Evolutionary conservation across 2,329 filamentous ascomycete genomes (phyloP).

Genomic region (Colletotrichum liaoningense): DNA sequence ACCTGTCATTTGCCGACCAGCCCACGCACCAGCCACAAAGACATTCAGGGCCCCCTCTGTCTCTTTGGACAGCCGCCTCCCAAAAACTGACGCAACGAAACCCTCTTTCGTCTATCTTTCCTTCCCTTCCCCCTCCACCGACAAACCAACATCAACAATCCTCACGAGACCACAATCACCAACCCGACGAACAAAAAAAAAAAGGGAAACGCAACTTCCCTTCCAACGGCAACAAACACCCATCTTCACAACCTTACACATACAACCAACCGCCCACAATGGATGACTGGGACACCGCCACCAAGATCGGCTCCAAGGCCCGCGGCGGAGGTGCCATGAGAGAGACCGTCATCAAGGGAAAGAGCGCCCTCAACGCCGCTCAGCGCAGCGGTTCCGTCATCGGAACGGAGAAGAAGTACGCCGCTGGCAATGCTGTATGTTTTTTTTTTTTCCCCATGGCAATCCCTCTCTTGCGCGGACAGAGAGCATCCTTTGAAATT

Average conservation of each 20-base stretch:
- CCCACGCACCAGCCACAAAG: conserved; percentile 19
- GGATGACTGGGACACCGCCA: conserved; percentile 86
- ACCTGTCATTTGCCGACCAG: conserved; percentile 28
- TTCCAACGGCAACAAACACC: no score
- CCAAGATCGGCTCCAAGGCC: conserved; percentile 93
- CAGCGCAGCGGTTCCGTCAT: conserved; percentile 82
- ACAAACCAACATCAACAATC: not conserved
- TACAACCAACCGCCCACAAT: conserved; percentile 64
- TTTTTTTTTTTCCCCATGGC: not conserved
- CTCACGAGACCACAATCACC: not conserved
- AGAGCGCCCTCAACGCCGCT: conserved; percentile 87
- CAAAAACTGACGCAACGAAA: conserved; percentile 32
- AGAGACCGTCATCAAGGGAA: conserved; percentile 91
- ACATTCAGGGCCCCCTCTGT: not conserved
- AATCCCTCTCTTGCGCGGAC: not conserved
- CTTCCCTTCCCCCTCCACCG: not conserved
- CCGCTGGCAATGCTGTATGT: conserved; percentile 82
- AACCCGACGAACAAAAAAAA: not conserved
- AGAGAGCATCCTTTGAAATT: not conserved
- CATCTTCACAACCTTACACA: conserved; percentile 18
- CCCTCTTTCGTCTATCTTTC: conserved; percentile 3
- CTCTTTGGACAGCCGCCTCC: not conserved
- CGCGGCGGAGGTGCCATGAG: conserved; percentile 78
- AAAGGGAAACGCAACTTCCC: no score
- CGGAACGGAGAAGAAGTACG: conserved; percentile 91